A percentile compares a stretch with the other conserved stretches of the same genome.
These are phyloP conservation scores for Microstegium vimineum DNA, from an alignment of 176 grass and related monocot species.

Conservation along the genomic window DNA sequence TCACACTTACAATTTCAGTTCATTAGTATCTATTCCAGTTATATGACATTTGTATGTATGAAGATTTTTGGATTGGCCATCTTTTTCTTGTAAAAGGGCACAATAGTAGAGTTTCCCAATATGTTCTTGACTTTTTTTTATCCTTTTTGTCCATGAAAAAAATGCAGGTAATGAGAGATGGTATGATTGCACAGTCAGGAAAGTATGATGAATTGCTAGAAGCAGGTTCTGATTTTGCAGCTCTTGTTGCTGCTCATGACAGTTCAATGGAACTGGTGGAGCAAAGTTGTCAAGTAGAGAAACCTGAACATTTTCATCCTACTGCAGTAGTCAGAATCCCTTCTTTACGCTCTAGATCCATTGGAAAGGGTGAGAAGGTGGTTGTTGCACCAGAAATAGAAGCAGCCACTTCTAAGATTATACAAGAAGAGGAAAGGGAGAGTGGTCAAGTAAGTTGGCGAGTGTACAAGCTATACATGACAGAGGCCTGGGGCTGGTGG, in stretches of 20 bases:
- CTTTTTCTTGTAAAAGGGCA: not conserved
- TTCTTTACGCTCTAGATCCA: slow-evolving; percentile 50
- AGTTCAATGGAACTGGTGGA: slow-evolving; percentile 96
- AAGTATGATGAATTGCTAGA: slow-evolving; percentile 74
- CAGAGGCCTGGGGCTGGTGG: slow-evolving; percentile 95
- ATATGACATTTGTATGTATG: not conserved
- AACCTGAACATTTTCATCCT: slow-evolving; percentile 27
- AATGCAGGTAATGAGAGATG: slow-evolving; percentile 80
- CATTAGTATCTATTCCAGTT: not conserved
- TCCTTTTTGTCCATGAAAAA: not conserved
- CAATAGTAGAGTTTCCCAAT: not conserved
- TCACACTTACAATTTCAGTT: not conserved
- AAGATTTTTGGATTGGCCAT: not conserved
- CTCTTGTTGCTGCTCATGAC: slow-evolving; percentile 83
- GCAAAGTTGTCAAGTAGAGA: slow-evolving; percentile 37
- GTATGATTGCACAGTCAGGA: slow-evolving; percentile 68
- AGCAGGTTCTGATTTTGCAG: slow-evolving; percentile 54
- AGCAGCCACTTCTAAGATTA: slow-evolving; percentile 73
- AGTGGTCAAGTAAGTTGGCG: slow-evolving; percentile 78
- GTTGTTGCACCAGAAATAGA: slow-evolving; percentile 46
- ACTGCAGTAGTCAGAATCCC: slow-evolving; percentile 19
- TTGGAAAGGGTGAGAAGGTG: slow-evolving; percentile 50
- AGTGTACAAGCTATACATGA: slow-evolving; percentile 77
- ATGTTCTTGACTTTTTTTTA: not conserved
- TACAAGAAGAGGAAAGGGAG: slow-evolving; percentile 87